These are phyloP conservation scores for Hyaloperonospora brassicae DNA, from an alignment of 352 stramenopile genomes.

Conservation along the genomic window DNA sequence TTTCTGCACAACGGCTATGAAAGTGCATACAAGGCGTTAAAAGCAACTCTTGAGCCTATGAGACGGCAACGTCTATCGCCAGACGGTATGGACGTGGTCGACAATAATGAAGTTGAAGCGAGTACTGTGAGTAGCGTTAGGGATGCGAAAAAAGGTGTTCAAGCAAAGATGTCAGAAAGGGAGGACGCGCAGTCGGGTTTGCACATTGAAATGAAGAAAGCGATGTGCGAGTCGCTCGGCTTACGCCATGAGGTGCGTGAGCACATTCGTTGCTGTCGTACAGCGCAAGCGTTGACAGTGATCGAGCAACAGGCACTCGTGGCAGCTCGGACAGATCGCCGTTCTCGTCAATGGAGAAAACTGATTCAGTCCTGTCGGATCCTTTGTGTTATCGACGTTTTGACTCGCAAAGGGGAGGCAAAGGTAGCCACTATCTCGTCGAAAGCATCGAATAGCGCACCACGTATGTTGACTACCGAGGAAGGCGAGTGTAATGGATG, in stretches of 20 bases:
- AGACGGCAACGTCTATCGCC: conserved; percentile 6
- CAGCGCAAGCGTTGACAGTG: conserved; percentile 22
- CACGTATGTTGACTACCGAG: not conserved
- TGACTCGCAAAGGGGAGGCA: conserved; percentile 15
- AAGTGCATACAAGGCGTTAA: conserved; percentile 24
- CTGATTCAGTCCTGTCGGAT: conserved; percentile 31
- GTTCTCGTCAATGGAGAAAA: conserved; percentile 9
- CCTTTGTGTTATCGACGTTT: conserved; percentile 37
- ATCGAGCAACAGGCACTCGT: conserved; percentile 17
- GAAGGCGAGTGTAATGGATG: conserved; percentile 13
- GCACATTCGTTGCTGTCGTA: conserved; percentile 30
- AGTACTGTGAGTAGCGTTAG: conserved; percentile 5
- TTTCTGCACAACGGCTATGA: conserved; percentile 39
- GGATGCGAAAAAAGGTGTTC: conserved; percentile 13
- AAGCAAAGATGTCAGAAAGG: conserved; percentile 7
- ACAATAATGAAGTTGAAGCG: conserved; percentile 1
- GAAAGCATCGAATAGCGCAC: conserved; percentile 7
- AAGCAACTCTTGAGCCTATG: conserved; percentile 7
- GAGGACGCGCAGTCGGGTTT: conserved; percentile 2
- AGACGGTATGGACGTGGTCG: conserved; percentile 9
- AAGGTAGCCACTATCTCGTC: conserved; percentile 3
- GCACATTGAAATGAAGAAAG: conserved; percentile 5
- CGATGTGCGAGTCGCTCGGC: conserved; percentile 16
- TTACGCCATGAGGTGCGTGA: conserved; percentile 32
- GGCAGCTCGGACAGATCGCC: conserved; percentile 2